These are phyloP conservation scores for Tetrapisispora arboricola DNA, from an alignment of 805 yeast species.

Conservation along the genomic window DNA sequence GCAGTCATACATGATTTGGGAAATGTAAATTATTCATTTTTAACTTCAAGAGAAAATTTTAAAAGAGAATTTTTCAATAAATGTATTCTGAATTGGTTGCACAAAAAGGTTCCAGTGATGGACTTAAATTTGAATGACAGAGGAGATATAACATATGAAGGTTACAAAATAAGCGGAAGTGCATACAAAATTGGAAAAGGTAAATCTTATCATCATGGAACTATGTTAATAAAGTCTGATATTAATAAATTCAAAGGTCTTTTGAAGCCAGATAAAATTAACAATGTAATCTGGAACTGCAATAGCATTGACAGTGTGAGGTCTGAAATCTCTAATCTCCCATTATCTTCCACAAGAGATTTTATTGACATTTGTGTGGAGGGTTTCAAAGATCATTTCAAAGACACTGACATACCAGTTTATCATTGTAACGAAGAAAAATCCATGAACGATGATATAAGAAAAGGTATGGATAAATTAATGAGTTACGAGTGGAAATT, in stretches of 20 bases:
- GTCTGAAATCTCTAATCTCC: conserved; percentile 65
- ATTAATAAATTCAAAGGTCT: conserved; percentile 50
- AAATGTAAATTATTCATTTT: conserved; percentile 75
- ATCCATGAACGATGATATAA: conserved; percentile 33
- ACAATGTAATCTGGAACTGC: conserved; percentile 37
- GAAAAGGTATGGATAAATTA: conserved; percentile 33
- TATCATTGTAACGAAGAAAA: conserved; percentile 21
- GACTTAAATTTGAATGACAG: conserved; percentile 50
- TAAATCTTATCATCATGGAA: conserved; percentile 88
- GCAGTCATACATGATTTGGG: conserved; percentile 92
- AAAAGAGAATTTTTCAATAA: conserved; percentile 45
- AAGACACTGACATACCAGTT: conserved; percentile 19
- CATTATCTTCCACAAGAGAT: conserved; percentile 32
- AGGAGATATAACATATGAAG: conserved; percentile 57
- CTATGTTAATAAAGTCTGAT: conserved; percentile 70
- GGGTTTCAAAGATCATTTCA: conserved; percentile 16
- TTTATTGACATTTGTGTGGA: conserved; percentile 22
- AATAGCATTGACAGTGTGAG: conserved; percentile 66
- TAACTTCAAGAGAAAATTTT: conserved; percentile 59
- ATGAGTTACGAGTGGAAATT: conserved; percentile 63
- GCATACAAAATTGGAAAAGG: conserved; percentile 82
- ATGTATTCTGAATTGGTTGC: conserved; percentile 33
- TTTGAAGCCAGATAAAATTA: conserved; percentile 38
- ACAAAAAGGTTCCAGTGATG: conserved; percentile 5
- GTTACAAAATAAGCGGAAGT: conserved; percentile 75